These are phyloP conservation scores for Eragrostis curvula DNA, from an alignment of 176 grass and related monocot genomes.

Conservation along the genomic window DNA sequence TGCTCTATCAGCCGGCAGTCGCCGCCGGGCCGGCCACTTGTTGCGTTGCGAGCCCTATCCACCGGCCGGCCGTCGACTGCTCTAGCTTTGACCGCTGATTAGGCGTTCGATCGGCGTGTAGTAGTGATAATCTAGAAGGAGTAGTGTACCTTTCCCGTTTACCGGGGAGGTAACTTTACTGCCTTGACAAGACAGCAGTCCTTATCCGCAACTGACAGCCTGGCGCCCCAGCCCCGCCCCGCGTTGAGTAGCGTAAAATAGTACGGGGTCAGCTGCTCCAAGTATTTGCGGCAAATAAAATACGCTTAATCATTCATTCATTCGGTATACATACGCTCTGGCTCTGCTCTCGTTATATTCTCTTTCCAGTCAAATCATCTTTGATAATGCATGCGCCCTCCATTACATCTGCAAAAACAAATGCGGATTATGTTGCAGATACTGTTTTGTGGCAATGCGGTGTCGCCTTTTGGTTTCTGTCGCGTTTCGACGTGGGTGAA, in stretches of 20 bases:
- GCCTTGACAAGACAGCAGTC: slow-evolving; percentile 40
- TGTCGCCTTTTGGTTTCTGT: slow-evolving; percentile 32
- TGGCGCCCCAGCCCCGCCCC: neutral
- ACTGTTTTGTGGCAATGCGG: neutral
- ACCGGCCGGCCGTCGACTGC: neutral
- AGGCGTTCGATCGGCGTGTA: neutral
- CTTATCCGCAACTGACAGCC: slow-evolving; percentile 52
- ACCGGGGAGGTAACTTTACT: slow-evolving; percentile 45
- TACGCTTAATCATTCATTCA: neutral
- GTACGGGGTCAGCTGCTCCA: no score
- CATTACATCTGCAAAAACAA: neutral
- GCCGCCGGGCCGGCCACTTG: slow-evolving; percentile 3
- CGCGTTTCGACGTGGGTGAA: slow-evolving; percentile 48
- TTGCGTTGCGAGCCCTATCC: neutral
- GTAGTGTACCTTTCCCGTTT: slow-evolving; percentile 30
- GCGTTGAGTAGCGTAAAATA: neutral
- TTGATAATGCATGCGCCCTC: neutral
- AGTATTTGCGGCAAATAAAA: neutral
- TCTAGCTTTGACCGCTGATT: slow-evolving; percentile 34
- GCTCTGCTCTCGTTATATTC: neutral
- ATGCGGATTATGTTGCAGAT: neutral
- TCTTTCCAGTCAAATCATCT: slow-evolving; percentile 13
- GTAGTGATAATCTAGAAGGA: neutral
- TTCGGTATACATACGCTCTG: no score
- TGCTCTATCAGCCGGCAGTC: neutral